Percentiles rank a stretch among this genome's conserved stretches.
Evolutionary conservation across 257 asterid genomes (phyloP).

Genomic region (Leptodermis oblonga): DNA sequence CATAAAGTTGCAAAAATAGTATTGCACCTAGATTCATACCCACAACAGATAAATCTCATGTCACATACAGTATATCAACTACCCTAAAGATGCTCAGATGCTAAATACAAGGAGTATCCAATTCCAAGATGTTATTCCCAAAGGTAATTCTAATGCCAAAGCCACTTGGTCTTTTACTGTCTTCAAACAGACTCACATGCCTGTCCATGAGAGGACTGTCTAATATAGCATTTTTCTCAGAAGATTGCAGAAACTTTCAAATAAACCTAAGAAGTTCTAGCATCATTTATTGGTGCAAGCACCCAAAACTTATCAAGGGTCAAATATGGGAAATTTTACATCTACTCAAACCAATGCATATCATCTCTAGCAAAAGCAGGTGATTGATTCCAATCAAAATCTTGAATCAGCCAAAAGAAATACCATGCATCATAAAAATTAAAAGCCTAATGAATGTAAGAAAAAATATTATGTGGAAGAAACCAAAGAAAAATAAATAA

Average conservation of each 20-base stretch:
- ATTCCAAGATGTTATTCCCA: too few relatives aligned
- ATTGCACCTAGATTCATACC: neutral
- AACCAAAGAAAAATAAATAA: neutral
- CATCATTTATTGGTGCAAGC: neutral
- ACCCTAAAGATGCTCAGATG: neutral
- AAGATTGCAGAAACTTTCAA: neutral
- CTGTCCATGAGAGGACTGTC: neutral
- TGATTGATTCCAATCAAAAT: neutral
- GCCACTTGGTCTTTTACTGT: neutral
- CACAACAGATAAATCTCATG: neutral
- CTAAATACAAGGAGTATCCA: too few relatives aligned
- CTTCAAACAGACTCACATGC: too few relatives aligned
- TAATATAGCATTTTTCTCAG: neutral
- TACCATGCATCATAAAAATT: neutral
- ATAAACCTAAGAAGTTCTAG: neutral
- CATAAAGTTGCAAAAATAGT: neutral
- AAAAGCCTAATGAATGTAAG: neutral
- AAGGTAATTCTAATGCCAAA: neutral
- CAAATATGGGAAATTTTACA: neutral
- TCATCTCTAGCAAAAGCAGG: neutral
- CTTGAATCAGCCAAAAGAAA: neutral
- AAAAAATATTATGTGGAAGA: neutral
- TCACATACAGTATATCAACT: neutral
- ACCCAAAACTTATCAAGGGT: neutral
- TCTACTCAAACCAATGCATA: neutral